phyloP scores from a whole-genome alignment of 2,329 filamentous ascomycete species.

The Dendryphion nanum region DNA sequence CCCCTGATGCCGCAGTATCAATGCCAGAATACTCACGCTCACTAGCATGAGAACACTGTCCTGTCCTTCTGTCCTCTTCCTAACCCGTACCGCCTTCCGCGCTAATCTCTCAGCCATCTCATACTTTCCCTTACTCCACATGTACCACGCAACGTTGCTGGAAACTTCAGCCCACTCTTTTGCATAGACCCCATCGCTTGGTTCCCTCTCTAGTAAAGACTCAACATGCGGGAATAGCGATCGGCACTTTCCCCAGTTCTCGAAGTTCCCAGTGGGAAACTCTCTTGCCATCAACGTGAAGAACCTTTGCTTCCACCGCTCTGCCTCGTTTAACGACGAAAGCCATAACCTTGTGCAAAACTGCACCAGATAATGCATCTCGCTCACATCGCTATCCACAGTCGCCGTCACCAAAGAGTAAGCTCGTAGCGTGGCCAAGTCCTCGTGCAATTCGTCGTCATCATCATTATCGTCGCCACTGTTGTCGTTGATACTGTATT shows the following conservation, averaged over 20 bases:
- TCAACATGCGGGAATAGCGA: slow-evolving; percentile 7
- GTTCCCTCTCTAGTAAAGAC: slow-evolving; percentile 1
- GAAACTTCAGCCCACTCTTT: slow-evolving; percentile 3
- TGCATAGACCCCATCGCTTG: neutral
- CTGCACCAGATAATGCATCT: slow-evolving; percentile 22
- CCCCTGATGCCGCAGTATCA: neutral
- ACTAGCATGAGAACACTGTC: slow-evolving; percentile 1
- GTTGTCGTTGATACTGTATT: too few species aligned
- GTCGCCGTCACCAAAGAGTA: slow-evolving; percentile 12
- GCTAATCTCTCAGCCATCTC: slow-evolving; percentile 4
- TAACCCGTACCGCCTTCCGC: neutral
- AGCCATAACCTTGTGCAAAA: slow-evolving; percentile 16
- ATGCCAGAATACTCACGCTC: slow-evolving; percentile 13
- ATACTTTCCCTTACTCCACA: slow-evolving; percentile 6
- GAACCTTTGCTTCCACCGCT: slow-evolving; percentile 24
- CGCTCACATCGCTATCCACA: slow-evolving; percentile 4
- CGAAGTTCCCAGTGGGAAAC: slow-evolving; percentile 1
- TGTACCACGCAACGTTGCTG: slow-evolving; percentile 4
- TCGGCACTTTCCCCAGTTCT: slow-evolving; percentile 6
- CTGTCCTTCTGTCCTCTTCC: slow-evolving; percentile 1
- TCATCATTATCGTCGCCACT: too few species aligned
- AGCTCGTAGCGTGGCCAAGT: slow-evolving; percentile 2
- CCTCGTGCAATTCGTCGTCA: slow-evolving; percentile 1
- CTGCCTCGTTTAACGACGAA: slow-evolving; percentile 17
- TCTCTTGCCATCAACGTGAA: slow-evolving; percentile 8